Evolutionary conservation across 108 stramenopile genomes (phyloP).

Genomic region (Epithemia pelagica): DNA sequence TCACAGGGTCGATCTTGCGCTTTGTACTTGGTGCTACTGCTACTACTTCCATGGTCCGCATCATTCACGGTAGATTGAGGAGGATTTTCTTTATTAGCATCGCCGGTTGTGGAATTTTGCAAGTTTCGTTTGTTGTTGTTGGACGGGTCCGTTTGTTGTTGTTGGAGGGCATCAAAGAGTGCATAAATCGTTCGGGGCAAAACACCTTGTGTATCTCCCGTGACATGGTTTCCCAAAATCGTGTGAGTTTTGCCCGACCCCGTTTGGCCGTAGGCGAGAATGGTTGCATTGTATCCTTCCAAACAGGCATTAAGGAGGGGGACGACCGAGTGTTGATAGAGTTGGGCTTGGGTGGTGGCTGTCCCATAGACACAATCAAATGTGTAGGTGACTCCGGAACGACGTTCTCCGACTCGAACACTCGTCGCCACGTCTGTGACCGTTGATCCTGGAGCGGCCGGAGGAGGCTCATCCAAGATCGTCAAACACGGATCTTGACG

Average conservation of each 20-base stretch:
- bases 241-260: conserved; percentile 83
- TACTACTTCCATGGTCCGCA: too few species aligned
- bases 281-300: conserved; percentile 96
- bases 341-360: conserved; percentile 34
- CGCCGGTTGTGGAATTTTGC: conserved; percentile 2
- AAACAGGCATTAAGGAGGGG: conserved; percentile 60
- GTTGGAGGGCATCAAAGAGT: conserved; percentile 41
- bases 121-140: too few species aligned
- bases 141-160: conserved; percentile 8
- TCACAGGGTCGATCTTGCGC: conserved; percentile 23
- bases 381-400: conserved; percentile 41
- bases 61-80: not conserved
- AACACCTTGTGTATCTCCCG: conserved; percentile 47
- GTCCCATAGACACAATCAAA: conserved; percentile 61
- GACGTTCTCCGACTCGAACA: too few species aligned
- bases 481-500: too few species aligned
- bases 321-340: conserved; percentile 40
- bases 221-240: conserved; percentile 35
- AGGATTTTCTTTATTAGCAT: conserved; percentile 12
- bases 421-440: too few species aligned
- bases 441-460: too few species aligned
- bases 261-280: conserved; percentile 95
- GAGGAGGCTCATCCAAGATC: too few species aligned
- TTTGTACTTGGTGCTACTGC: conserved; percentile 3
- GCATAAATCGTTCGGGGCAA: conserved; percentile 65